Evolutionary conservation across 2,329 filamentous ascomycete genomes (phyloP).

Genomic region (Cercospora nicotianae): DNA sequence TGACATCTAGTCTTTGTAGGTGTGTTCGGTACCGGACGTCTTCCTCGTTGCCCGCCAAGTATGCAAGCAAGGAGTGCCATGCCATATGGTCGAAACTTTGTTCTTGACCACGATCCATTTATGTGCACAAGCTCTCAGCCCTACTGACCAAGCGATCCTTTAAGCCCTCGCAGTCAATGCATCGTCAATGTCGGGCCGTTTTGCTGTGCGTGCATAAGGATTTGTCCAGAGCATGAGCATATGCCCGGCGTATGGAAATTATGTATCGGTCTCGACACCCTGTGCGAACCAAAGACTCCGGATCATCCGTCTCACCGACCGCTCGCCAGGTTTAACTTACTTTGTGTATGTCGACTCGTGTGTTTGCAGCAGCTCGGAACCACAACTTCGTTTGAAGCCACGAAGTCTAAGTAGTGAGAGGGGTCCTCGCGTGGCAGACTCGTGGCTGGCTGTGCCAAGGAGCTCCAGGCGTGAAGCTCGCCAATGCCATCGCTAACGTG

Average conservation of each 20-base stretch:
- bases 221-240: background rate
- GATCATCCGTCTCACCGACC: background rate
- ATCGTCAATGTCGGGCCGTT: background rate
- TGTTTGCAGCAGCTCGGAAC: background rate
- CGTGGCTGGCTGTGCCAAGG: slow-evolving; percentile 5
- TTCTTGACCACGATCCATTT: background rate
- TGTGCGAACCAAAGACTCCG: background rate
- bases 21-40: background rate
- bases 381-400: background rate
- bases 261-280: background rate
- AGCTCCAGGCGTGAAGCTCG: background rate
- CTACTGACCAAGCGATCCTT: background rate
- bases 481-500: background rate
- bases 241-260: no score
- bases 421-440: background rate
- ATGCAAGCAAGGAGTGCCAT: background rate
- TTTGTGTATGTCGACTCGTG: background rate
- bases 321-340: background rate
- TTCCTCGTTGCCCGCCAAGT: background rate
- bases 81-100: slow-evolving; percentile 1
- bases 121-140: background rate
- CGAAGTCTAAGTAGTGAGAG: background rate
- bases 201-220: background rate
- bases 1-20: background rate
- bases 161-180: background rate